These are phyloP conservation scores for Lagerstroemia fauriei DNA, from an alignment of 441 rosid species.

Conservation along the genomic window DNA sequence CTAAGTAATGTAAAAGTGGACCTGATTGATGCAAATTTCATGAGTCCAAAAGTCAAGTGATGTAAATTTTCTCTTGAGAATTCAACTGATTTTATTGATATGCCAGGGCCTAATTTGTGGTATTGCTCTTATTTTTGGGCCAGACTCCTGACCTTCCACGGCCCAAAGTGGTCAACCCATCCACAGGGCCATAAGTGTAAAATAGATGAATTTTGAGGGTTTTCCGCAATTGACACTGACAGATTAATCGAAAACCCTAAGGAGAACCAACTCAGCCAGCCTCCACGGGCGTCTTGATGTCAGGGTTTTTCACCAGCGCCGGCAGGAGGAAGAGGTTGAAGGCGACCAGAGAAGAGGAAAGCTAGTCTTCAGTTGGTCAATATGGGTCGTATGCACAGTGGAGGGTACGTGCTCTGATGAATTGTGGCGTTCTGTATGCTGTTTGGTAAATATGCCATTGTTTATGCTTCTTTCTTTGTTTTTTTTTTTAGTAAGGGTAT, in stretches of 20 bases:
- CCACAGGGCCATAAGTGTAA: neutral
- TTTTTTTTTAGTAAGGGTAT: conserved; percentile 59
- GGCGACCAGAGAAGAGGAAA: neutral
- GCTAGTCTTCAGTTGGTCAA: conserved; percentile 22
- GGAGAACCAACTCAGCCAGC: neutral
- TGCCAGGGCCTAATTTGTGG: too few relatives aligned
- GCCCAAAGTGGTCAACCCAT: too few relatives aligned
- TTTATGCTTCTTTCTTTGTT: conserved; percentile 1
- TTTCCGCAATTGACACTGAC: neutral
- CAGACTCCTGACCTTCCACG: too few relatives aligned
- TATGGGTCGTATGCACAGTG: conserved; percentile 85
- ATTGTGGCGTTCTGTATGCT: neutral
- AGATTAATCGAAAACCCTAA: neutral
- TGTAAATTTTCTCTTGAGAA: too few relatives aligned
- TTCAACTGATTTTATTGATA: too few relatives aligned
- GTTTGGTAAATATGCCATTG: too few relatives aligned
- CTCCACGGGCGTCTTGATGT: neutral
- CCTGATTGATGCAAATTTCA: too few relatives aligned
- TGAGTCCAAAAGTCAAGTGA: too few relatives aligned
- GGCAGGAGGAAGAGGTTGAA: neutral
- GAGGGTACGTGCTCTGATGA: conserved; percentile 47
- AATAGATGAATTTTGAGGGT: neutral
- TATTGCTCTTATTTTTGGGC: too few relatives aligned
- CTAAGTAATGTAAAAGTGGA: too few relatives aligned
- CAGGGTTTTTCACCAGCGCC: too few relatives aligned